Evolutionary conservation across 2,329 filamentous ascomycete species (phyloP), one percentile per base, ranked within the genome.

Genomic region (Trichoderma afroharzianum): DNA sequence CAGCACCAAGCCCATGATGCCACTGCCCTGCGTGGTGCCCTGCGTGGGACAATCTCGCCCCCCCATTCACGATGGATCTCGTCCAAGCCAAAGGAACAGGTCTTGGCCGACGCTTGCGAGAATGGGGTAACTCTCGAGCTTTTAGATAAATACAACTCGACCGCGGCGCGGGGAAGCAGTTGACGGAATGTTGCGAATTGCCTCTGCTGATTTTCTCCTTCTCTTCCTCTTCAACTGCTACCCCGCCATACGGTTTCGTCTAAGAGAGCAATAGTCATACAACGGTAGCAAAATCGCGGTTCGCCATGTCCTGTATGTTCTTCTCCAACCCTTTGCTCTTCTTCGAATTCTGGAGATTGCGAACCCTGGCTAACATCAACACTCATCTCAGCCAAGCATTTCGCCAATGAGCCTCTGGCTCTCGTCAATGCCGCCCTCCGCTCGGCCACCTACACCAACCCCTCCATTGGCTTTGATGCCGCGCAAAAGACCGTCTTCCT

Each of bases 401-500:
- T 76, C 59, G 73, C 72, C 68, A 74, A 75, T 57, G 74, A 77
- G 53, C 55, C 73, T 12, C 43, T 67, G 8, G 72, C 74, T 15
- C 73, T 77, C 47, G 75, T 77, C 33, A 71, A 73, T 39, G 74
- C 75, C 30, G 73, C 75, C 9, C 75, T 79, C 24, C 75, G 75
- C 53, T 74, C 76, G 36, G 71, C 76, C 21, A 78, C 76, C 36
- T 73, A 77, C 58, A 75, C 76, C 36, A 79, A 78, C 68, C 77
- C 77, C 26, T 78, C 77, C 58, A 73, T 78, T 33, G 71, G 73
- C 26, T 72, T 77, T 57, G 77, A 78, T 39, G 71, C 72, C 5
- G 63, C 73, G 18, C 76, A 79, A 61, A 79, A 78, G 63, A 77
- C 75, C 26, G 74, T 79, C 36, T 77, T 71, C 36, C 74, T 75